Evolutionary conservation across 495 filamentous ascomycete genomes (phyloP).

Genomic region (Daldinia loculata): DNA sequence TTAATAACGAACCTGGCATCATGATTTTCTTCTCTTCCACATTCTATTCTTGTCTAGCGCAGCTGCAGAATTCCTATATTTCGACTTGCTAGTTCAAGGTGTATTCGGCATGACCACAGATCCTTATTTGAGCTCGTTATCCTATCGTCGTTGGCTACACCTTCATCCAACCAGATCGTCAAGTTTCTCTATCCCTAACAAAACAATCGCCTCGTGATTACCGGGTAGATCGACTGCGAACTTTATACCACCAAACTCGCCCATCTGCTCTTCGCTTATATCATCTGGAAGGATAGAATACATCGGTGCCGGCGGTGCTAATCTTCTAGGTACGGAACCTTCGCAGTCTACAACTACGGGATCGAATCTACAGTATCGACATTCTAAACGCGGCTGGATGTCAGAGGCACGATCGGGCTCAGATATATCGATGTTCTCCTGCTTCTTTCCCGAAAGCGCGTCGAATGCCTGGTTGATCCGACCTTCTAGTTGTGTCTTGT

Average conservation of each 20-base stretch:
- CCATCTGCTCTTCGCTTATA: constrained; percentile 5
- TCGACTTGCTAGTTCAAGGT: not conserved
- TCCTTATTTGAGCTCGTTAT: not conserved
- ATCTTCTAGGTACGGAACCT: constrained; percentile 21
- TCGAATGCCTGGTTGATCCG: constrained; percentile 9
- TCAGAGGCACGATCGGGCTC: not conserved
- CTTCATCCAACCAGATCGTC: not conserved
- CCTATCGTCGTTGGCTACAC: not conserved
- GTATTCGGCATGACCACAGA: not conserved
- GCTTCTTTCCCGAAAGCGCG: not conserved
- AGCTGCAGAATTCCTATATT: not conserved
- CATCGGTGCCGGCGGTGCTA: constrained; percentile 43
- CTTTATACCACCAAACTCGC: constrained; percentile 30
- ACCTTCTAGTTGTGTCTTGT: constrained; percentile 30
- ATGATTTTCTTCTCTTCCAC: not conserved
- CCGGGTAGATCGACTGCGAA: constrained; percentile 35
- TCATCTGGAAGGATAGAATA: constrained; percentile 7
- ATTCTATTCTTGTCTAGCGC: not conserved
- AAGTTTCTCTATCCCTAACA: constrained; percentile 27
- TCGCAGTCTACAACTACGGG: constrained; percentile 17
- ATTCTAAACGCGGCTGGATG: constrained; percentile 14
- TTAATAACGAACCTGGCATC: not conserved
- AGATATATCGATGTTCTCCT: not conserved
- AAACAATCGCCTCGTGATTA: constrained; percentile 17
- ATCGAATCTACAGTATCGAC: constrained; percentile 42